Conservation (phyloP, 2,329 filamentous ascomycete species). For the Coniochaeta sp. region DNA sequence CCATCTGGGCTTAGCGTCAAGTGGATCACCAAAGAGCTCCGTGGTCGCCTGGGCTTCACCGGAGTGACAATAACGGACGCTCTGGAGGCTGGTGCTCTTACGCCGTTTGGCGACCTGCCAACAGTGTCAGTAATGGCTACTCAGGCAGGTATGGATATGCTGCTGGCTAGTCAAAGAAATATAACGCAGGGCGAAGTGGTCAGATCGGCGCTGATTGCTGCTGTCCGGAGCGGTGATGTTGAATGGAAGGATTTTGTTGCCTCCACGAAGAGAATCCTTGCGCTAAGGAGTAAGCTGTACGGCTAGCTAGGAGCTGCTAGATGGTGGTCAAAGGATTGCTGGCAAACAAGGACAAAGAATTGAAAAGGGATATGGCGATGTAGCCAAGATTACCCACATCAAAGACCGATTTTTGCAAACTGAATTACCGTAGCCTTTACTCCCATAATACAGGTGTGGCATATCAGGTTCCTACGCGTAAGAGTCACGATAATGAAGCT, state of each 20-base stretch:
- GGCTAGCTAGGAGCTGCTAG: background rate
- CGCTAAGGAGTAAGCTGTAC: background rate
- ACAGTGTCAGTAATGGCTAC: background rate
- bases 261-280: background rate
- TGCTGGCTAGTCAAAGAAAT: background rate
- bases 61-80: background rate
- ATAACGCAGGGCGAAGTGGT: constrained; percentile 1
- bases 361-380: too few relatives aligned
- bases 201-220: background rate
- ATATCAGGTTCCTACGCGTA: too few relatives aligned
- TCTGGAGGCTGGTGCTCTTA: background rate
- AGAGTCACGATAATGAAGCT: too few relatives aligned
- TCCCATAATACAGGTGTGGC: too few relatives aligned
- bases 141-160: constrained; percentile 1
- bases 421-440: too few relatives aligned
- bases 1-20: background rate
- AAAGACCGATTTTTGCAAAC: too few relatives aligned
- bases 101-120: background rate
- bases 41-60: background rate
- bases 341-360: too few relatives aligned
- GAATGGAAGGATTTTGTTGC: background rate
- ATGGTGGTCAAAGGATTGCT: too few relatives aligned
- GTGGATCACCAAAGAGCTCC: background rate
- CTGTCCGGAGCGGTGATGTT: background rate
- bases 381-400: too few relatives aligned